These are phyloP conservation scores for Beta vulgaris DNA, from an alignment of 148 eudicot species.

Conservation along the genomic window DNA sequence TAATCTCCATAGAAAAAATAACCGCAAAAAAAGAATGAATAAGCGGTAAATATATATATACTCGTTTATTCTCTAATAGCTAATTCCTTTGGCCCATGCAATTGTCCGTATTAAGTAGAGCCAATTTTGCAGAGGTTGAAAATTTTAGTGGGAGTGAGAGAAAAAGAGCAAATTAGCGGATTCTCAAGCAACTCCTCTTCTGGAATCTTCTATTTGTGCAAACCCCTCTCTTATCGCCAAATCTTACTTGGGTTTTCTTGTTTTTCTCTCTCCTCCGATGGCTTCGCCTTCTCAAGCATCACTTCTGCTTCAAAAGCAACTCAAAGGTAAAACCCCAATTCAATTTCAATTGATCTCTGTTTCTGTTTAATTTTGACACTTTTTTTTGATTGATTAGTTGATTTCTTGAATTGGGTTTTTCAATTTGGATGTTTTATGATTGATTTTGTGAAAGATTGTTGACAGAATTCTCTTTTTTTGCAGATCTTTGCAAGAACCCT, in stretches of 20 bases:
- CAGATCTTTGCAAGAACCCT: slow-evolving; percentile 61
- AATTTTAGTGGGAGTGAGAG: slow-evolving; percentile 10
- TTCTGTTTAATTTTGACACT: neutral
- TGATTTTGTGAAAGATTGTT: neutral
- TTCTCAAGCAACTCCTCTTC: slow-evolving; percentile 29
- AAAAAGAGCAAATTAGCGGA: slow-evolving; percentile 13
- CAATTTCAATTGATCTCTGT: slow-evolving; percentile 2
- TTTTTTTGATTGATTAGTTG: slow-evolving; percentile 7
- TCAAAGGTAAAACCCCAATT: slow-evolving; percentile 47
- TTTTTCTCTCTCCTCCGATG: slow-evolving; percentile 32
- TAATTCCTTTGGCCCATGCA: slow-evolving; percentile 17
- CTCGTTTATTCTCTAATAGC: neutral
- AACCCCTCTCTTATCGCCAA: slow-evolving; percentile 9
- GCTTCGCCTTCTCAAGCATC: slow-evolving; percentile 67
- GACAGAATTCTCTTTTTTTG: slow-evolving; percentile 8
- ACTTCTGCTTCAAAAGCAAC: slow-evolving; percentile 74
- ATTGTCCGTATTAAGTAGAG: neutral
- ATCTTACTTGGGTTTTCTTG: slow-evolving; percentile 10
- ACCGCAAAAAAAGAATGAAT: neutral
- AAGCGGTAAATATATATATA: neutral
- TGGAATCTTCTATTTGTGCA: slow-evolving; percentile 26
- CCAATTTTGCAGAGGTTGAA: neutral
- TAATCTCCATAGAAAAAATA: no score
- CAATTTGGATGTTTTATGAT: neutral
- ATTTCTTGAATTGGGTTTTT: slow-evolving; percentile 15